A percentile compares a stretch with the other conserved stretches of the same genome.
These are phyloP conservation scores for Globisporangium paroecandrum DNA, from an alignment of 352 stramenopile species.

Conservation along the genomic window DNA sequence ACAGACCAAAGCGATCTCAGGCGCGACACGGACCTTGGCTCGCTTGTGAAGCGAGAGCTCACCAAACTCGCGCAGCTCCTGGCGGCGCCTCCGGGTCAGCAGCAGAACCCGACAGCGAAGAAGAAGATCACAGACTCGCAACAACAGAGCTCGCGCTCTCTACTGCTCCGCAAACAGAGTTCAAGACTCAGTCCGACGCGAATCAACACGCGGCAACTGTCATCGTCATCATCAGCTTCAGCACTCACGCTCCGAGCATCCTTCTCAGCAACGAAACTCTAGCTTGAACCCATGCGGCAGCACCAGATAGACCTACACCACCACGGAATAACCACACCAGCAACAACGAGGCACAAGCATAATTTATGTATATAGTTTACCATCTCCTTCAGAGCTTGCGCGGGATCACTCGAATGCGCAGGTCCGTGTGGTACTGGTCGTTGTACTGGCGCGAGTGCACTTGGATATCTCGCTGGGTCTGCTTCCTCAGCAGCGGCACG, in stretches of 20 bases:
- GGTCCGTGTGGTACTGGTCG: slow-evolving; percentile 55
- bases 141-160: background rate
- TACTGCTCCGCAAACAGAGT: background rate
- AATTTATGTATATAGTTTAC: background rate
- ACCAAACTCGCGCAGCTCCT: background rate
- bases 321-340: background rate
- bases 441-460: slow-evolving; percentile 64
- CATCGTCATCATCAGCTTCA: background rate
- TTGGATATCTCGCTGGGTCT: slow-evolving; percentile 57
- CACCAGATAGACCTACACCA: background rate
- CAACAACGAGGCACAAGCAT: background rate
- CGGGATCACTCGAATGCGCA: slow-evolving; percentile 60
- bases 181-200: background rate
- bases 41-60: slow-evolving; percentile 7
- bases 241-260: background rate
- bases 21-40: slow-evolving; percentile 9
- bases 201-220: background rate
- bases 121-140: background rate
- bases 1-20: background rate
- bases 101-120: background rate
- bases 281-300: background rate
- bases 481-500: slow-evolving; percentile 70
- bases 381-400: slow-evolving; percentile 14
- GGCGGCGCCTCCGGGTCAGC: background rate
- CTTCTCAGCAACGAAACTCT: background rate